Percentiles rank a stretch among this genome's conserved stretches.
Conservation (phyloP, 2,329 filamentous ascomycete species). For the Fusarium sp. region DNA sequence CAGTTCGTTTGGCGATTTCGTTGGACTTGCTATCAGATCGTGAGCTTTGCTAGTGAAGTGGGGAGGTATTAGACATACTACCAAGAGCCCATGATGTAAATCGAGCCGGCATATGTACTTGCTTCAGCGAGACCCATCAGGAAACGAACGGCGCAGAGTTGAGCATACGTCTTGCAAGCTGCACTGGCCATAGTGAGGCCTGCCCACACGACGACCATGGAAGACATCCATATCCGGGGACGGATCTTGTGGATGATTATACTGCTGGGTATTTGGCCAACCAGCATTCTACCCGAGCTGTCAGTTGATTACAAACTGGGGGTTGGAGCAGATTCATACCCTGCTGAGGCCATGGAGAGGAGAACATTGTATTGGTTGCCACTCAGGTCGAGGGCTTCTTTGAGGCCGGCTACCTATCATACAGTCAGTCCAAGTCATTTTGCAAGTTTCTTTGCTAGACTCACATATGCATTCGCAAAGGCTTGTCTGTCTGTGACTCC, state of each 20-base stretch:
- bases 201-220: slow-evolving; percentile 69
- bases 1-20: slow-evolving; percentile 67
- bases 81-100: slow-evolving; percentile 57
- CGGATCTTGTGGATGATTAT: slow-evolving; percentile 67
- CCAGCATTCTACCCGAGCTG: slow-evolving; percentile 34
- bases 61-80: slow-evolving; percentile 45
- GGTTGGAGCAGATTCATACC: slow-evolving; percentile 28
- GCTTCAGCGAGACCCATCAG: slow-evolving; percentile 41
- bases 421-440: accelerated
- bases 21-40: slow-evolving; percentile 46
- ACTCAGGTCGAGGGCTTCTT: slow-evolving; percentile 54
- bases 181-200: slow-evolving; percentile 57
- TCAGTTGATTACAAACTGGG: too few species aligned
- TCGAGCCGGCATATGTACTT: slow-evolving; percentile 44
- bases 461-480: slow-evolving; percentile 32
- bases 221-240: slow-evolving; percentile 67
- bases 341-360: slow-evolving; percentile 41
- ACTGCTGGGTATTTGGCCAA: slow-evolving; percentile 67
- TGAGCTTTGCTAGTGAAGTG: accelerated
- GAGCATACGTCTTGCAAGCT: slow-evolving; percentile 44
- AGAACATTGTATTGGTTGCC: slow-evolving; percentile 50
- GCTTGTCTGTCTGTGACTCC: slow-evolving; percentile 6
- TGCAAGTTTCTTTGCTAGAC: accelerated
- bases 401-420: slow-evolving; percentile 51
- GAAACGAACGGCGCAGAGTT: slow-evolving; percentile 42